Conservation (phyloP, 1,139 yeast species). For the Debaryomyces psychrophilus region DNA sequence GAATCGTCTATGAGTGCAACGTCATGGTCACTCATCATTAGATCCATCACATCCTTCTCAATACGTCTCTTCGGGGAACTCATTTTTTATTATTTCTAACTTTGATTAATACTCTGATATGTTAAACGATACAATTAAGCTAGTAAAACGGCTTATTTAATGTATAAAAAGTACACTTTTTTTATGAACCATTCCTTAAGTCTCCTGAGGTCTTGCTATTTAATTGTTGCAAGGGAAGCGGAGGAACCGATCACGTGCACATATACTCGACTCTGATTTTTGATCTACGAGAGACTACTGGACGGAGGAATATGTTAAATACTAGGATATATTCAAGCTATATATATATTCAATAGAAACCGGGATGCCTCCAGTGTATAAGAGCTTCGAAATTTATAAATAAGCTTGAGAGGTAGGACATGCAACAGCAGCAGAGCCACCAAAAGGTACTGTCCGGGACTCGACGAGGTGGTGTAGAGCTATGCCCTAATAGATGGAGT, state of each 20-base stretch:
- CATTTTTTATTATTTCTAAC: slow-evolving; percentile 27
- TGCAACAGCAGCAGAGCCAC: not conserved
- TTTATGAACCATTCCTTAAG: not conserved
- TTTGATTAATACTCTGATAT: not conserved
- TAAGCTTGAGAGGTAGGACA: not conserved
- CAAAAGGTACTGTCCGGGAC: not conserved
- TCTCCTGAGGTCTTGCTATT: slow-evolving; percentile 11
- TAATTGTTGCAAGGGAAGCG: slow-evolving; percentile 8
- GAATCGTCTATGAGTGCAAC: slow-evolving; percentile 84
- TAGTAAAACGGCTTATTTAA: not conserved
- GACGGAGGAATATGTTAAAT: not conserved
- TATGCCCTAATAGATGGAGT: slow-evolving; percentile 23
- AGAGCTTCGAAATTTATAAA: too few species aligned
- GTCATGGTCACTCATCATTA: slow-evolving; percentile 94
- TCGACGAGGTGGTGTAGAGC: slow-evolving; percentile 2
- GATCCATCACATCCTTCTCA: slow-evolving; percentile 95
- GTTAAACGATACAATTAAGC: not conserved
- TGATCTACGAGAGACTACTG: not conserved
- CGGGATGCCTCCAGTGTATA: too few species aligned
- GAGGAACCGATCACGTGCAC: not conserved
- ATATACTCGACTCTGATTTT: not conserved
- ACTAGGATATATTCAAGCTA: not conserved
- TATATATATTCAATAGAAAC: too few species aligned
- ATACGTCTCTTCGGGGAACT: slow-evolving; percentile 86
- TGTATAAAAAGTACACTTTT: not conserved